phyloP scores from a whole-genome alignment of 805 yeast species.

The Lipomyces mesembrius region DNA sequence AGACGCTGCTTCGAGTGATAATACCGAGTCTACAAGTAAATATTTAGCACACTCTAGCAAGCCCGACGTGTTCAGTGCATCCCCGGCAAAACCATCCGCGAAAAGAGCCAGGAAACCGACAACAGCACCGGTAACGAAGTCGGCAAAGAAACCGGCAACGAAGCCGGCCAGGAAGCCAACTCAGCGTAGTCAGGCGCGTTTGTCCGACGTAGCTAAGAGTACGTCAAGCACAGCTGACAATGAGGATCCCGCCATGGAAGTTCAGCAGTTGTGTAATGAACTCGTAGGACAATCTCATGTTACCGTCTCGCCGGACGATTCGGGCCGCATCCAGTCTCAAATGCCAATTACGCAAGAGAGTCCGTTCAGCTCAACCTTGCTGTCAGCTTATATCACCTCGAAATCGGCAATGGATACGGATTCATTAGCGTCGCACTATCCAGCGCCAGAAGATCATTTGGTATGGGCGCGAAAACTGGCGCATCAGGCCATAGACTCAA shows the following conservation, averaged over 20 bases:
- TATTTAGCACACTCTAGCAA: not conserved
- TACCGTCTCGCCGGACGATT: not conserved
- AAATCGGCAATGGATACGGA: not conserved
- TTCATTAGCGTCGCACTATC: not conserved
- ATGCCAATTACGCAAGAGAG: not conserved
- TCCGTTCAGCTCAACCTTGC: not conserved
- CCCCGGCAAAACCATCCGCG: not conserved
- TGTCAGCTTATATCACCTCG: not conserved
- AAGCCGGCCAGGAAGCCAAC: not conserved
- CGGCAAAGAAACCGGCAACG: not conserved
- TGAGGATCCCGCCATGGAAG: not conserved
- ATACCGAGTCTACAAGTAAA: no score
- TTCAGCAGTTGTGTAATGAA: not conserved
- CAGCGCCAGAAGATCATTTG: constrained; percentile 9
- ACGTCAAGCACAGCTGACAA: constrained; percentile 1
- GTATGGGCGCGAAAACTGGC: constrained; percentile 27
- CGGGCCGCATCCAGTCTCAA: not conserved
- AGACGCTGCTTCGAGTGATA: not conserved
- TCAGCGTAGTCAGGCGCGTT: not conserved
- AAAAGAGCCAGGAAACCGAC: not conserved
- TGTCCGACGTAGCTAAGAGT: not conserved
- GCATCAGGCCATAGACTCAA: constrained; percentile 17
- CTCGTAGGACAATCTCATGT: not conserved
- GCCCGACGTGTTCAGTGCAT: not conserved
- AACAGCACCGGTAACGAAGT: not conserved